Conservation (phyloP, 2,329 filamentous ascomycete genomes). For the Diaporthe ilicicola region DNA sequence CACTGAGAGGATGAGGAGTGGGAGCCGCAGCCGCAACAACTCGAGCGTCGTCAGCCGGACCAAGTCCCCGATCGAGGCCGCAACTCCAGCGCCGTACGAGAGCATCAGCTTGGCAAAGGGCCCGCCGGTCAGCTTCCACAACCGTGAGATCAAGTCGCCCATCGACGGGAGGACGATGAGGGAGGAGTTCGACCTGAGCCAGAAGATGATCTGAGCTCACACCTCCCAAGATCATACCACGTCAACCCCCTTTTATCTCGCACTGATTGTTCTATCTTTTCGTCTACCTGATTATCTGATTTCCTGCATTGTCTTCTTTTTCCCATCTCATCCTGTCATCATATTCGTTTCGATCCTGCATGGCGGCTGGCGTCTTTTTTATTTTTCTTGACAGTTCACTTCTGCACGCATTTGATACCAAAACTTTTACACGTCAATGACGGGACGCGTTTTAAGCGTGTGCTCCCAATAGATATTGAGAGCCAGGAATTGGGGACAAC, state of each 20-base stretch:
- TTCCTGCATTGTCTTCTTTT: slow-evolving; percentile 26
- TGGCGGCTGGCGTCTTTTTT: slow-evolving; percentile 46
- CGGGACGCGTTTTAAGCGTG: slow-evolving; percentile 19
- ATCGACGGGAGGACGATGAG: slow-evolving; percentile 34
- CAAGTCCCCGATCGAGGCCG: slow-evolving; percentile 47
- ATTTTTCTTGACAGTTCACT: slow-evolving; percentile 39
- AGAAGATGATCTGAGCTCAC: slow-evolving; percentile 61
- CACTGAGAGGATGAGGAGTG: slow-evolving; percentile 68
- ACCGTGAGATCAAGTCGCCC: slow-evolving; percentile 45
- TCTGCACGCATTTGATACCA: slow-evolving; percentile 37
- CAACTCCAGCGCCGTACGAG: slow-evolving; percentile 47
- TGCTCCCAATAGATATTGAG: slow-evolving; percentile 15
- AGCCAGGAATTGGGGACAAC: slow-evolving; percentile 23
- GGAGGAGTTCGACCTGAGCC: slow-evolving; percentile 48
- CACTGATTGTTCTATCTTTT: neutral
- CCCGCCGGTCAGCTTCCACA: slow-evolving; percentile 51
- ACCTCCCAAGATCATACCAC: neutral
- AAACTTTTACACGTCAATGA: slow-evolving; percentile 22
- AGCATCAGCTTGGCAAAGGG: slow-evolving; percentile 43
- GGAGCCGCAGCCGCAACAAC: slow-evolving; percentile 63
- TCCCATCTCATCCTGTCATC: slow-evolving; percentile 30
- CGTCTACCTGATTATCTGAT: neutral
- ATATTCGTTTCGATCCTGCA: slow-evolving; percentile 40
- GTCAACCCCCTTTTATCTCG: slow-evolving; percentile 2
- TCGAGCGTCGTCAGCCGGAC: slow-evolving; percentile 44